A percentile compares a stretch with the other conserved stretches of the same genome.
Evolutionary conservation across 2,329 filamentous ascomycete species (phyloP).

Genomic region (Penicillium verrucosum): DNA sequence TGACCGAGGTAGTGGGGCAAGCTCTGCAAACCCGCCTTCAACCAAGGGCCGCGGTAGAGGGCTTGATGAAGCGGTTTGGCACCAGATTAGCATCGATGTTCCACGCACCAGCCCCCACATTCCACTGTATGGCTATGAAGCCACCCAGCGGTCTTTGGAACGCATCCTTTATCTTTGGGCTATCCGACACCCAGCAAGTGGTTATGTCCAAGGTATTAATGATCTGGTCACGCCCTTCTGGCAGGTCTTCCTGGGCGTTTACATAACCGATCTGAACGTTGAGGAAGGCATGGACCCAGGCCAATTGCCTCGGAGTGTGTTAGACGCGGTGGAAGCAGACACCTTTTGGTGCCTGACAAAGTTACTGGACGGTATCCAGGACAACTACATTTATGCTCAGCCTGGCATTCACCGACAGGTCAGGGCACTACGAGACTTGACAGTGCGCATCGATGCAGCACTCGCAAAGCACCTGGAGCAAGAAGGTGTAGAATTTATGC

Average conservation of each 20-base stretch:
- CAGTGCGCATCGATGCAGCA: slow-evolving; percentile 78
- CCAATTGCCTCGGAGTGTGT: slow-evolving; percentile 80
- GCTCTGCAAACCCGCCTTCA: slow-evolving; percentile 43
- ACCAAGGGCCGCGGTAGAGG: slow-evolving; percentile 62
- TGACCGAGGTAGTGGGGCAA: slow-evolving; percentile 50
- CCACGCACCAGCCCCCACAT: slow-evolving; percentile 95
- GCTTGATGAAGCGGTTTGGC: slow-evolving; percentile 96
- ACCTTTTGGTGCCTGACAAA: slow-evolving; percentile 99
- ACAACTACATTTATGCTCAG: slow-evolving; percentile 97
- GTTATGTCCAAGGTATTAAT: slow-evolving; percentile 98
- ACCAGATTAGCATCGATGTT: slow-evolving; percentile 98
- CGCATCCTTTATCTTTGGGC: slow-evolving; percentile 97
- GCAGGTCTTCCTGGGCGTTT: slow-evolving; percentile 92
- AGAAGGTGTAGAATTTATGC: slow-evolving; percentile 95
- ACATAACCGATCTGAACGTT: slow-evolving; percentile 90
- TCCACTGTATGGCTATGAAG: slow-evolving; percentile 91
- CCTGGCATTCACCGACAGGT: slow-evolving; percentile 96
- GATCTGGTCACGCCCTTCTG: slow-evolving; percentile 96
- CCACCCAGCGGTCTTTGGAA: slow-evolving; percentile 89
- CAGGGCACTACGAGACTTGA: slow-evolving; percentile 80
- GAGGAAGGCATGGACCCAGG: slow-evolving; percentile 96
- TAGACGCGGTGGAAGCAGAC: slow-evolving; percentile 96
- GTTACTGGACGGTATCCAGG: slow-evolving; percentile 95
- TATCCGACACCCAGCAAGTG: slow-evolving; percentile 92
- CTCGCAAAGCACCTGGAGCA: slow-evolving; percentile 85